phyloP scores from a whole-genome alignment of 2,329 filamentous ascomycete genomes.

The Colletotrichum liaoningense region DNA sequence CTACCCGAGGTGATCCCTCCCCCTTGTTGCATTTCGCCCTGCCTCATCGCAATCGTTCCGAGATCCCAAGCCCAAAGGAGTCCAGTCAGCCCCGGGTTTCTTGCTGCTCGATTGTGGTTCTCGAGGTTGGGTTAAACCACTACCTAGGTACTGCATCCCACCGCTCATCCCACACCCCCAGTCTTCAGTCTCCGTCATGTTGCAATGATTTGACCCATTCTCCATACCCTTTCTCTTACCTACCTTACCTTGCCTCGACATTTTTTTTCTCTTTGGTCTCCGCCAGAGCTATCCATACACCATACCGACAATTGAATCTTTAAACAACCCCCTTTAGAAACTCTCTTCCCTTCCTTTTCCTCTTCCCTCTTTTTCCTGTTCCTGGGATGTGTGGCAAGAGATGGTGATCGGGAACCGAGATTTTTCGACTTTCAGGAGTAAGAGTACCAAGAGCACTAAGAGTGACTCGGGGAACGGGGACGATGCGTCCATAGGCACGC shows the following conservation, averaged over 20 bases:
- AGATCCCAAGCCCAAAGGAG: background rate
- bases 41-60: background rate
- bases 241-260: background rate
- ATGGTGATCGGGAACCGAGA: constrained; percentile 36
- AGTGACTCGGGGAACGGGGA: constrained; percentile 36
- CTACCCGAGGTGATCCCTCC: background rate
- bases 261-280: constrained; percentile 7
- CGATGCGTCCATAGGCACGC: constrained; percentile 35
- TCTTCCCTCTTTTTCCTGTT: constrained; percentile 15
- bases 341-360: background rate
- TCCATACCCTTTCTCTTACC: constrained; percentile 1
- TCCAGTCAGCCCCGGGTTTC: constrained; percentile 8
- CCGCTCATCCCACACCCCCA: constrained; percentile 26
- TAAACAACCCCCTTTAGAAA: constrained; percentile 10
- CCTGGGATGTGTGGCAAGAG: constrained; percentile 36
- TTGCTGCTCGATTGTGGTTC: background rate
- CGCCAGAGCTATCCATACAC: constrained; percentile 24
- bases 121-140: background rate
- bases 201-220: constrained; percentile 23
- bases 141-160: constrained; percentile 7
- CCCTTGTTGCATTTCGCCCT: constrained; percentile 3
- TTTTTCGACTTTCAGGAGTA: constrained; percentile 33
- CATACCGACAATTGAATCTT: constrained; percentile 6
- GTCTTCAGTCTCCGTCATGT: constrained; percentile 11
- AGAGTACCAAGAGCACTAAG: constrained; percentile 36